Evolutionary conservation across 257 asterid genomes (phyloP), one percentile per base, ranked within the genome.

Genomic region (Solanum sejunctum): DNA sequence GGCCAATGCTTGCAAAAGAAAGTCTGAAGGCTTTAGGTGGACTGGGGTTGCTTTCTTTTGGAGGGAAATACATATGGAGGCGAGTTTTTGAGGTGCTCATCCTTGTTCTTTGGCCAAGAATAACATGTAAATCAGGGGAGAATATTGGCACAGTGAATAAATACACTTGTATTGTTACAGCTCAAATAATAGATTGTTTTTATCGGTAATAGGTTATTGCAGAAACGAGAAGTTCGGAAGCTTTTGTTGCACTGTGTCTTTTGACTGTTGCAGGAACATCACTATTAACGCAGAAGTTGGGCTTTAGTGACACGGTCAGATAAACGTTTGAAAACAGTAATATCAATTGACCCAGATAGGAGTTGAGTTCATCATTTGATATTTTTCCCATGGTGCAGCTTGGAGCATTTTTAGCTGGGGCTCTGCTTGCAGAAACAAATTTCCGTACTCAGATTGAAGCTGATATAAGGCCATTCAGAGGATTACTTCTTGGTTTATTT

Each of bases 371-470:
- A 70, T 86, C 21, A 66, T 83, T 84, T 54, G 69, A 72, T 32
- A 80, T 83, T 85, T 67, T 12, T 73, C 67, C 80, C 81, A 67
- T 84, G 85, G 21, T 91, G 90, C 89, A 97, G 99, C 94, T 97
- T 84, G 99, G 99, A 88, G 99, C 99, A 54, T 97, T 97, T 87
- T 91, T 97, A 73, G 99, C 98, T 58, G 99, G 99, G 88, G 98
- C 99, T 61, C 84, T 95, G 85, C 87, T 97, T 79, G 99, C 99
- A 1, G 99, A 97, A 90, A 97, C 99, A 79, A 97, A 97, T 87
- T 97, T 91, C 87, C 98, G 99, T 58, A 97, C 99, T 80, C 99
- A 97, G 91, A 93, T 97, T 86, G 99, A 97, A 92, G 99, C 99
- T 86, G 99, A 97, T 91, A 97, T 97, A 84, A 92, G 98, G 93